Base-by-base conservation (phyloP, 441 rosid species). In the Adansonia rubrostipa region DNA sequence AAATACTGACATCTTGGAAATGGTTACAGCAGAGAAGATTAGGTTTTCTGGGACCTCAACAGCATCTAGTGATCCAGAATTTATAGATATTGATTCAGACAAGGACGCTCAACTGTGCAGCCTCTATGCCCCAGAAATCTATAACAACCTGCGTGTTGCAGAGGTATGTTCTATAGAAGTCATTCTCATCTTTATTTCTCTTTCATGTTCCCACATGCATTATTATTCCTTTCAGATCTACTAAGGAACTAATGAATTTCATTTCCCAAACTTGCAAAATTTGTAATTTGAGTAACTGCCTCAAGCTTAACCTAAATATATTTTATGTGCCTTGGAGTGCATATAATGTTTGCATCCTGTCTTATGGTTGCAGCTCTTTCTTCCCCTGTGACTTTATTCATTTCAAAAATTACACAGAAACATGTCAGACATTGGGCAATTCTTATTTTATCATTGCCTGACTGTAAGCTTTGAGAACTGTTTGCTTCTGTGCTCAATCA, bases 41-140 rank as follows among this genome's bases (percentile, higher is more conserved):
- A 76, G 69, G 71, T 73, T 81, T 77, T 76, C 77, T 65, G 83
- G 82, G 75, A 74, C 71, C 60, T 83, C 70, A 22, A 78, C 54
- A 60, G 73, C 33, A 53, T 83, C 85, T 53, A 78, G 80, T 82
- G 82, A 83, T 73, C 80, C 84, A 8, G 88, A 84, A 61, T 80
- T 82, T 77, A 66, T 78, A 5, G 89, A 91, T 84, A 91, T 93
- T 71, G 96, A 93, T 85, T 78, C 81, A 8, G 88, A 90, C 72
- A 73, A 85, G 79, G 88, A 93, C 82, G 93, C 89, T 84, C 85
- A 84, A 70, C 76, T 93, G 8, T 93, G 96, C 82, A 84, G 94
- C 83, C 86, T 87, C 57, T 93, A 93, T 84, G 93, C 90, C 63
- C 84, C 84, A 65, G 94, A 90, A 61, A 88, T 93, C 78, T 86